Conservation (phyloP, 2,329 filamentous ascomycete species). For the Aspergillus sp. region DNA sequence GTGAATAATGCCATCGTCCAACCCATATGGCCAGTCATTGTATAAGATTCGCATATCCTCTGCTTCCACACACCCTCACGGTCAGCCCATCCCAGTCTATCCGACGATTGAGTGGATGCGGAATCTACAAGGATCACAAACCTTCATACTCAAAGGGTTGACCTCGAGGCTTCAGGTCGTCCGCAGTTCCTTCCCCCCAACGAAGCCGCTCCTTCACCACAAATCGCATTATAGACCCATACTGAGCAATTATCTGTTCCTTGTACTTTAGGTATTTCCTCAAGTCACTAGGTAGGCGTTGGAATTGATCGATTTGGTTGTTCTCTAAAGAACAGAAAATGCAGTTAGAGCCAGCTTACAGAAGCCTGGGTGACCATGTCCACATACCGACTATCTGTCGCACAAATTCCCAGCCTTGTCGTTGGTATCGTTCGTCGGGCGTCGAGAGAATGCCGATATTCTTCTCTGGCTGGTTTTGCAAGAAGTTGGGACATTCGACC, state of each 20-base stretch:
- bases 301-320: conserved; percentile 75
- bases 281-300: conserved; percentile 73
- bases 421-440: conserved; percentile 64
- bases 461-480: conserved; percentile 64
- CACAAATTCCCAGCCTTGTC: conserved; percentile 70
- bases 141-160: conserved; percentile 37
- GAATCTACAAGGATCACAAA: conserved; percentile 16
- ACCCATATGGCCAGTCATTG: conserved; percentile 94
- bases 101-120: neutral
- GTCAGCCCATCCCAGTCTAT: neutral
- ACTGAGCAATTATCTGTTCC: conserved; percentile 60
- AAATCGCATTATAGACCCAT: conserved; percentile 78
- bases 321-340: conserved; percentile 37
- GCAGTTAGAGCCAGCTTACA: neutral
- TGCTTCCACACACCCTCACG: conserved; percentile 19
- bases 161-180: conserved; percentile 32
- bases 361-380: neutral
- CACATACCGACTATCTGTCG: conserved; percentile 57
- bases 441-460: conserved; percentile 69
- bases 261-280: conserved; percentile 74
- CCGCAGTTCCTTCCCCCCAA: conserved; percentile 58
- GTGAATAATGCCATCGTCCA: conserved; percentile 76
- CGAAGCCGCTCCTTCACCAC: conserved; percentile 67
- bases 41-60: conserved; percentile 71
- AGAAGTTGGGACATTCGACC: conserved; percentile 68